Conservation (phyloP, 768 basidiomycete genomes). For the Xerocomellus intermedius region DNA sequence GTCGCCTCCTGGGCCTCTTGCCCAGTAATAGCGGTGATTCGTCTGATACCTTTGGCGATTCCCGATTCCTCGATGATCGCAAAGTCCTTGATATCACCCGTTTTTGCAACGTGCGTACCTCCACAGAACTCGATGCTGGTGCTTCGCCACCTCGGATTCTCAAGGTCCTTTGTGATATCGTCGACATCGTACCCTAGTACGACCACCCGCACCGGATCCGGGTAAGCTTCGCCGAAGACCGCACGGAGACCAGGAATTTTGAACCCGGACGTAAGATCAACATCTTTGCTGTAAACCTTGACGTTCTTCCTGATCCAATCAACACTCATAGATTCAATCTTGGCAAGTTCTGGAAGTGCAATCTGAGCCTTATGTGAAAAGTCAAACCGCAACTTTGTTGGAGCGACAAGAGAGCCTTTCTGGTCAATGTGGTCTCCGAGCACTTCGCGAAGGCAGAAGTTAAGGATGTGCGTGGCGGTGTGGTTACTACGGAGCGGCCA, state of each 20-base stretch:
- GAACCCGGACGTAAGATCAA: conserved; percentile 72
- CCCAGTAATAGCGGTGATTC: conserved; percentile 92
- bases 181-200: conserved; percentile 85
- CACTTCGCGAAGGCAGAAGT: conserved; percentile 87
- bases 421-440: conserved; percentile 98
- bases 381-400: conserved; percentile 94
- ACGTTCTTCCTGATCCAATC: conserved; percentile 93
- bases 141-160: conserved; percentile 85
- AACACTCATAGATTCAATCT: conserved; percentile 80
- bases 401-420: conserved; percentile 95
- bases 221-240: conserved; percentile 97
- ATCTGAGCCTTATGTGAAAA: conserved; percentile 96
- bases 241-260: conserved; percentile 93
- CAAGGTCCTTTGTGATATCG: conserved; percentile 80
- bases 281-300: conserved; percentile 83
- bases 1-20: conserved; percentile 86
- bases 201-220: conserved; percentile 96
- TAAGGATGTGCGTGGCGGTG: conserved; percentile 97
- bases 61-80: conserved; percentile 94
- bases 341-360: conserved; percentile 65
- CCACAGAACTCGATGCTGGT: conserved; percentile 98
- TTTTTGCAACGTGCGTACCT: conserved; percentile 98
- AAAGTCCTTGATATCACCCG: conserved; percentile 96
- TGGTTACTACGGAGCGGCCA: conserved; percentile 98
- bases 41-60: conserved; percentile 96